phyloP scores from a whole-genome alignment of 345 rosid genomes.

The Eucalyptus rudis region DNA sequence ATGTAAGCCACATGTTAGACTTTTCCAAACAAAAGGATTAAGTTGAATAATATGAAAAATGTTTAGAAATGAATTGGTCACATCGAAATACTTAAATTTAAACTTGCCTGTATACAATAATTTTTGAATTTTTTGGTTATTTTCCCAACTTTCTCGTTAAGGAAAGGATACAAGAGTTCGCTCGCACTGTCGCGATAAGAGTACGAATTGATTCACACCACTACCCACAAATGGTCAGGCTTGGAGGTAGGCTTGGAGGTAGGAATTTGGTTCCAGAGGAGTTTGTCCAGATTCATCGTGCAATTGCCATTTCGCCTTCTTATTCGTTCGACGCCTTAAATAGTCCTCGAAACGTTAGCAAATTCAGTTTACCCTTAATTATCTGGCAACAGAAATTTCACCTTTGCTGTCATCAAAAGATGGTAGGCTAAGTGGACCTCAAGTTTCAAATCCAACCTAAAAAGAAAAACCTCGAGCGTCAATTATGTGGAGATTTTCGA shows the following conservation, averaged over 20 bases:
- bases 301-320: background rate
- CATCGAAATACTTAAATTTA: too few species aligned
- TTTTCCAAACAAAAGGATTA: fast-evolving
- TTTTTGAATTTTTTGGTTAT: too few species aligned
- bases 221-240: background rate
- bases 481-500: background rate
- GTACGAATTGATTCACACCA: background rate
- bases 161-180: background rate
- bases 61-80: background rate
- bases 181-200: background rate
- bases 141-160: background rate
- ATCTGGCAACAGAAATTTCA: background rate
- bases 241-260: background rate
- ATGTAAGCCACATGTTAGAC: fast-evolving
- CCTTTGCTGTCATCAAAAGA: background rate
- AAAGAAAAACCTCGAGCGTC: background rate
- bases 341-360: background rate
- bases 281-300: background rate
- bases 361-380: too few species aligned
- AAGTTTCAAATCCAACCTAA: too few species aligned
- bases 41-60: background rate
- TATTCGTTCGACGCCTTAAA: background rate
- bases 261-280: background rate
- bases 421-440: background rate
- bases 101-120: too few species aligned